A percentile compares a stretch with the other conserved stretches of the same genome.
Conservation (phyloP, 768 basidiomycete species). For the Xerocomus spinulosus region DNA sequence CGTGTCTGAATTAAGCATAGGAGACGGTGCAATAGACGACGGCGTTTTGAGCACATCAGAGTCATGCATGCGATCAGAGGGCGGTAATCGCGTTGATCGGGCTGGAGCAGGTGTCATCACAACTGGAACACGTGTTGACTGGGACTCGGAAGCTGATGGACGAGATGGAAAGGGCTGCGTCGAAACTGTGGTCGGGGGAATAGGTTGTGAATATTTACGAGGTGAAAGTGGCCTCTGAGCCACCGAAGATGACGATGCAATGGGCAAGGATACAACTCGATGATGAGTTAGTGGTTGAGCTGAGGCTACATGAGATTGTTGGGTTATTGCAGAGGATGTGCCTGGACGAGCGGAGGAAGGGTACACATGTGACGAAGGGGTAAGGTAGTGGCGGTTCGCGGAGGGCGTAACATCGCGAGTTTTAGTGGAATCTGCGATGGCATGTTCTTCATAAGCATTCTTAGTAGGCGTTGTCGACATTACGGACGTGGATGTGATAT, state of each 20-base stretch:
- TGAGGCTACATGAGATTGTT: slow-evolving; percentile 20
- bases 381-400: slow-evolving; percentile 16
- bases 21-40: slow-evolving; percentile 55
- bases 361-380: slow-evolving; percentile 21
- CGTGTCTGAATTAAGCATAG: slow-evolving; percentile 37
- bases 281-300: slow-evolving; percentile 28
- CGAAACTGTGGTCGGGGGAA: slow-evolving; percentile 20
- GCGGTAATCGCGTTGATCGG: slow-evolving; percentile 18
- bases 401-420: slow-evolving; percentile 19
- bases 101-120: slow-evolving; percentile 29
- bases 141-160: slow-evolving; percentile 15
- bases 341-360: slow-evolving; percentile 20
- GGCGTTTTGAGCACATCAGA: slow-evolving; percentile 56
- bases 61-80: slow-evolving; percentile 39
- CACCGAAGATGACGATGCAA: slow-evolving; percentile 11
- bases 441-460: slow-evolving; percentile 20
- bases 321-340: slow-evolving; percentile 15
- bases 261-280: slow-evolving; percentile 36
- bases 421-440: slow-evolving; percentile 17
- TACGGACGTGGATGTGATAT: slow-evolving; percentile 7
- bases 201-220: slow-evolving; percentile 28
- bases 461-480: slow-evolving; percentile 15
- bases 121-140: slow-evolving; percentile 23
- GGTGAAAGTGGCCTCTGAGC: slow-evolving; percentile 26
- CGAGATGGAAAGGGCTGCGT: slow-evolving; percentile 30